Percentiles rank a stretch among this genome's conserved stretches.
These are phyloP conservation scores for Pseudogymnoascus sp. DNA, from an alignment of 2,329 filamentous ascomycete species.

Conservation along the genomic window DNA sequence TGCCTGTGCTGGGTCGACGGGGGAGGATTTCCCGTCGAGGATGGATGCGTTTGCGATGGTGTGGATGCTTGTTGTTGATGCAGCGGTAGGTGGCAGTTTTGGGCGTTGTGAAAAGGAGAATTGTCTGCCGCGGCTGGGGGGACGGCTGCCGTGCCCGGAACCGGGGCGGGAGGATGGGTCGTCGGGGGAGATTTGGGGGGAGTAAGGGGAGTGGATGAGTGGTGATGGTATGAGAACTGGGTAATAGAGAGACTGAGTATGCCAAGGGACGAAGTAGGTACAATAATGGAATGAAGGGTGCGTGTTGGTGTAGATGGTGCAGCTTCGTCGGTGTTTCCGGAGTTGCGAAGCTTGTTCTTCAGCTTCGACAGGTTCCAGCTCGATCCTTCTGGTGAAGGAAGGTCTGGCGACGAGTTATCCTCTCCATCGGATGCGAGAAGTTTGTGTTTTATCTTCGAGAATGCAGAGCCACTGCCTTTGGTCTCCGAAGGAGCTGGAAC, in stretches of 20 bases:
- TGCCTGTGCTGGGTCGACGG: background rate
- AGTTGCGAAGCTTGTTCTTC: constrained; percentile 4
- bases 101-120: background rate
- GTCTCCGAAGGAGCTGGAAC: background rate
- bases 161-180: background rate
- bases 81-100: background rate
- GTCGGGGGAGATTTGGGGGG: constrained; percentile 1
- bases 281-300: background rate
- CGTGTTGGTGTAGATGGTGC: constrained; percentile 3
- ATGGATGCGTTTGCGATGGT: background rate
- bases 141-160: background rate
- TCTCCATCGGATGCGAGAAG: background rate
- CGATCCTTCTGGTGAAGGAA: background rate
- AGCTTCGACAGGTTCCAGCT: background rate
- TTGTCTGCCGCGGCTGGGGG: background rate
- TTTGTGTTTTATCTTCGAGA: constrained; percentile 5
- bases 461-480: background rate
- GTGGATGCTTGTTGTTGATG: background rate
- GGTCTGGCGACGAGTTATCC: background rate
- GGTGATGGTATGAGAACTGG: background rate
- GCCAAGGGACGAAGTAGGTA: too few relatives aligned
- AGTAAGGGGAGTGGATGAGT: background rate
- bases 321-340: background rate
- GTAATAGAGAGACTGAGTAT: background rate
- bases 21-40: background rate